Evolutionary conservation across 2,329 filamentous ascomycete genomes (phyloP), one percentile per base, ranked within the genome.

Genomic region (Grosmannia clavigera): DNA sequence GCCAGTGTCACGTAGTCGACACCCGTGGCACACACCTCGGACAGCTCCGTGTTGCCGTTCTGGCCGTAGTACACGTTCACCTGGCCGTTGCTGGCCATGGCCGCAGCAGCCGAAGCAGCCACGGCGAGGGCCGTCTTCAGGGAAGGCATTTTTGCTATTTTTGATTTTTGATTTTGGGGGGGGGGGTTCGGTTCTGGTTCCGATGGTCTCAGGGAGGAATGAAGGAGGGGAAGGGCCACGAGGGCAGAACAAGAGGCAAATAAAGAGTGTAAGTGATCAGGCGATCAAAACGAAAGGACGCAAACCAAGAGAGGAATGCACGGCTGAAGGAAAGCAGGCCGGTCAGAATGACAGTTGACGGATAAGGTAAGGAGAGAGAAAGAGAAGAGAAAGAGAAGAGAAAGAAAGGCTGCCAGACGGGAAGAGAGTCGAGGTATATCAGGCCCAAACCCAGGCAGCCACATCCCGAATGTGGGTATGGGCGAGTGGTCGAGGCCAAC

Each of bases 1-100:
- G 67, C 70, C 27, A 76, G 66, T 6, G 73, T 75, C 55, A 76
- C 67, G 55, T 70, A 74, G 61, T 76, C 73, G 59, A 76, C 67
- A 19, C 67, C 66, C n/a, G 65, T 66, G 31, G 68, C 65, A 64
- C 74, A 76, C 61, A 67, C 66, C 5, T 60, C 61, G n/a, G 62
- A 53, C 27, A 72, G 67, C 10, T 65, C 59, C 33, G 61, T 52
- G 6, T 9, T 19, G 35, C 70, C 70, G 2, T 60, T 54, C 64
- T 73, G 71, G 31, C 70, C 70, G 61, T 65, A 71, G 63, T 71
- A 71, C 57, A 70, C 65, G 58, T 70, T 70, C 61, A 71, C 67
- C 58, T 64, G n/a, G 43, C 55, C 61, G 29, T 58, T 43, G 58
- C 68, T 50, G 38, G 64, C 67, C 9, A 66, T 64, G 19, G 61